Evolutionary conservation across 495 filamentous ascomycete genomes (phyloP).

Genomic region (Oleoguttula mirabilis): DNA sequence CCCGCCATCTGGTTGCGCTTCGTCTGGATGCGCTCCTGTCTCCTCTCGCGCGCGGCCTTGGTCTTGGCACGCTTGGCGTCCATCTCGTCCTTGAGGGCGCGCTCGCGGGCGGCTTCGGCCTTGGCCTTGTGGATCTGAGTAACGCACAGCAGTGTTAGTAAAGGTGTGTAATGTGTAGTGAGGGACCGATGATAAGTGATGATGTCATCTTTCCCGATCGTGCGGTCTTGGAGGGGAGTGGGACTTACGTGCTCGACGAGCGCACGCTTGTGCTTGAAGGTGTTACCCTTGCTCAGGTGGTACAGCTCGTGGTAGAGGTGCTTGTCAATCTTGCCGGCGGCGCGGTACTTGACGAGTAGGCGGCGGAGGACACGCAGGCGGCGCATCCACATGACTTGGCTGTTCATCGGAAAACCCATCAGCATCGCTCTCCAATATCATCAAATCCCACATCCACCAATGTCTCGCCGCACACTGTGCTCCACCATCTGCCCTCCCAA

Average conservation of each 20-base stretch:
- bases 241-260: slow-evolving; percentile 96
- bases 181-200: slow-evolving; percentile 15
- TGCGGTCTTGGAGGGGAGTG: too few relatives aligned
- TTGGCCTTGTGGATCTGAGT: slow-evolving; percentile 96
- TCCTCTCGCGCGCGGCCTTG: slow-evolving; percentile 97
- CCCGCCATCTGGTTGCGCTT: slow-evolving; percentile 78
- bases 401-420: slow-evolving; percentile 30
- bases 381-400: slow-evolving; percentile 98
- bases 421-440: too few relatives aligned
- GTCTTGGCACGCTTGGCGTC: slow-evolving; percentile 98
- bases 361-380: slow-evolving; percentile 97
- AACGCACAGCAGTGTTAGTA: slow-evolving; percentile 7
- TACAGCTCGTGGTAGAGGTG: slow-evolving; percentile 99
- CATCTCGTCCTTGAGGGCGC: slow-evolving; percentile 94
- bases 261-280: slow-evolving; percentile 99
- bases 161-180: too few relatives aligned
- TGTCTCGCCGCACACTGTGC: too few relatives aligned
- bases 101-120: slow-evolving; percentile 94
- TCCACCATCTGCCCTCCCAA: not conserved
- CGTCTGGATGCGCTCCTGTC: slow-evolving; percentile 69
- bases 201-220: slow-evolving; percentile 30
- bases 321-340: slow-evolving; percentile 99
- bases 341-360: slow-evolving; percentile 98
- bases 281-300: slow-evolving; percentile 99
- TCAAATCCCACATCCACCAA: too few relatives aligned